Conservation (phyloP, 108 stramenopile genomes). For the Skeletonema grethae region DNA sequence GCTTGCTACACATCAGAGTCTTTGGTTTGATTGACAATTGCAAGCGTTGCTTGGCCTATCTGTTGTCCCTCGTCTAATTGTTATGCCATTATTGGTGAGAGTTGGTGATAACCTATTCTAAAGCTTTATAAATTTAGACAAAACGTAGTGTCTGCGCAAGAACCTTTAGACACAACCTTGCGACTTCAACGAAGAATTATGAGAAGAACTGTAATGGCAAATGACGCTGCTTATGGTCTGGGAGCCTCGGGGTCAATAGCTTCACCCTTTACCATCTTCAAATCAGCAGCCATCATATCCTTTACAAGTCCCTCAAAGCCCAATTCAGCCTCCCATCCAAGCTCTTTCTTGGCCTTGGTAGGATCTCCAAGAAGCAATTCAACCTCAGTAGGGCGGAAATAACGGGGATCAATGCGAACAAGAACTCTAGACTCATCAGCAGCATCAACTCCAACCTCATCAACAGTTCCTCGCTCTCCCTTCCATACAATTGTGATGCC, state of each 20-base stretch:
- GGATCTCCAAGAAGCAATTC: constrained; percentile 96
- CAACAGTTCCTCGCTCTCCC: constrained; percentile 89
- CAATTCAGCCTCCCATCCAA: constrained; percentile 91
- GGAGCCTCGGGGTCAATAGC: constrained; percentile 50
- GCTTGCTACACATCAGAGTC: no score
- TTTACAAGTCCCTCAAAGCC: constrained; percentile 86
- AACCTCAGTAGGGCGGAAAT: constrained; percentile 99
- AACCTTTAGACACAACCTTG: neutral
- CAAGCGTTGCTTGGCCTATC: no score
- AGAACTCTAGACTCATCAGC: constrained; percentile 80
- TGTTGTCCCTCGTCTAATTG: no score
- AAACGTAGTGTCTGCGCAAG: neutral
- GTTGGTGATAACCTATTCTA: neutral
- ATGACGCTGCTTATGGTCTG: constrained; percentile 29
- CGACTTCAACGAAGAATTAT: constrained; percentile 2
- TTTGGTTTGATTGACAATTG: no score
- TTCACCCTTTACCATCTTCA: constrained; percentile 83
- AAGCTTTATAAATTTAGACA: constrained; percentile 2
- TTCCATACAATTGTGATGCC: constrained; percentile 89
- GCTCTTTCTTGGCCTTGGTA: constrained; percentile 90
- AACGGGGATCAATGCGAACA: constrained; percentile 93
- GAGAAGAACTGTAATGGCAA: neutral
- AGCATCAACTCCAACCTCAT: constrained; percentile 95
- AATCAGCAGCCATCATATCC: constrained; percentile 96
- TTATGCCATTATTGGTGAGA: no score